Percentiles rank a stretch among this genome's conserved stretches.
phyloP scores from a whole-genome alignment of 2,329 filamentous ascomycete genomes.

The Cryphonectria radicalis region DNA sequence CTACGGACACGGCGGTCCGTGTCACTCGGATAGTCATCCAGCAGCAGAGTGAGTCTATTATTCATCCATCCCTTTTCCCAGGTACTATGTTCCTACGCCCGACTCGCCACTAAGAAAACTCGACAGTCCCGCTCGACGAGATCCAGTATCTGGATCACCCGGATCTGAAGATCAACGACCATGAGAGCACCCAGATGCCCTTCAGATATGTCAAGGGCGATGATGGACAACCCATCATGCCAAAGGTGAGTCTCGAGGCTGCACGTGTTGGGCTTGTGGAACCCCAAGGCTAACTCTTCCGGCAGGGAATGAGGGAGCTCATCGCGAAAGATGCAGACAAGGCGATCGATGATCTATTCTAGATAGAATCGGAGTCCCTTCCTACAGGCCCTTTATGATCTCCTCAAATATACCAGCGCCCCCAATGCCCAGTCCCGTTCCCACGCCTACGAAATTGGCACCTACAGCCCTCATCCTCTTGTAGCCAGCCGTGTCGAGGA shows the following conservation, averaged over 20 bases:
- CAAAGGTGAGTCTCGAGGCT: conserved; percentile 63
- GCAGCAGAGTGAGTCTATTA: conserved; percentile 67
- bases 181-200: conserved; percentile 96
- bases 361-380: conserved; percentile 20
- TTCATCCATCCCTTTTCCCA: background rate
- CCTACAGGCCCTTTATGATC: conserved; percentile 45
- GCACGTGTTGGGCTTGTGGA: background rate
- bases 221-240: conserved; percentile 85
- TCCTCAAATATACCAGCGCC: conserved; percentile 66
- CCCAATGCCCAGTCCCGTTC: conserved; percentile 68
- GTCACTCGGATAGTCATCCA: conserved; percentile 90
- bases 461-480: conserved; percentile 69
- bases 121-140: conserved; percentile 72
- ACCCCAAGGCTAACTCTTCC: conserved; percentile 33
- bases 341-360: conserved; percentile 84
- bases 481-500: conserved; percentile 65
- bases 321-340: conserved; percentile 95
- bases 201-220: conserved; percentile 88
- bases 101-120: conserved; percentile 18
- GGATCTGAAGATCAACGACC: conserved; percentile 85
- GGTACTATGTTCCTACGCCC: background rate
- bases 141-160: conserved; percentile 87
- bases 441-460: conserved; percentile 69
- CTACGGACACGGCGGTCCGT: conserved; percentile 93
- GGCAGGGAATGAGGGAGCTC: conserved; percentile 90